Evolutionary conservation across 169 alveolate genomes (phyloP).

Genomic region (Toxoplasma gondii): DNA sequence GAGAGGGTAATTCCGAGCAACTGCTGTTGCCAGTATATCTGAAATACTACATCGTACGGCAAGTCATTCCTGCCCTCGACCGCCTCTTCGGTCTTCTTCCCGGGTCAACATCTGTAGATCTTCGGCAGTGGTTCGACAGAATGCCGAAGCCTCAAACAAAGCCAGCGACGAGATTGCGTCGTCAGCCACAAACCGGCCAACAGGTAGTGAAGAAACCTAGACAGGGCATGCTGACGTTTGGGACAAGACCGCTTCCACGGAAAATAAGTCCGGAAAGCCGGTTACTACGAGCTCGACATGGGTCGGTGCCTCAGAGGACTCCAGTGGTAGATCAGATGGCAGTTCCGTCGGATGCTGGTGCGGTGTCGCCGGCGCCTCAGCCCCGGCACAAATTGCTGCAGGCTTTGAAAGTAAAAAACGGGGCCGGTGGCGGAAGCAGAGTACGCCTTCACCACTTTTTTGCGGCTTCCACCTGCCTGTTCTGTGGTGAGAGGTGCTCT

Average conservation of each 20-base stretch:
- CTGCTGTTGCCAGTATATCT: constrained; percentile 35
- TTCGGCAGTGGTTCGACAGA: constrained; percentile 63
- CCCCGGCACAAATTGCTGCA: constrained; percentile 52
- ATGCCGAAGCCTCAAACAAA: constrained; percentile 67
- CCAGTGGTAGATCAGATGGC: not conserved
- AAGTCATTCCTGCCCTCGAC: constrained; percentile 68
- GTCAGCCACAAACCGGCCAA: not conserved
- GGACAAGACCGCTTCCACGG: not conserved
- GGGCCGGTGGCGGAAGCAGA: constrained; percentile 36
- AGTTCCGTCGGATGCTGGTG: not conserved
- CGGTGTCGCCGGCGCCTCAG: constrained; percentile 12
- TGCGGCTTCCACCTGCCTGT: constrained; percentile 59
- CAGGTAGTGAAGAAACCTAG: constrained; percentile 42
- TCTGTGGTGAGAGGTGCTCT: constrained; percentile 55
- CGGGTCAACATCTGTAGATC: constrained; percentile 48
- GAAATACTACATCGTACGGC: constrained; percentile 66
- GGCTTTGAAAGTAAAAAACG: constrained; percentile 38
- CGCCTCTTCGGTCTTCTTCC: constrained; percentile 62
- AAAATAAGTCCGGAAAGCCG: not conserved
- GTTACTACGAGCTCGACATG: not conserved
- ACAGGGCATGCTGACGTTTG: not conserved
- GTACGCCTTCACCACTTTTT: constrained; percentile 58
- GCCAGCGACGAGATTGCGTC: not conserved
- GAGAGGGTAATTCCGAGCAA: not conserved
- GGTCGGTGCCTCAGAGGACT: not conserved